Evolutionary conservation across 176 grass and related monocot species (phyloP).

Genomic region (Cocos nucifera): DNA sequence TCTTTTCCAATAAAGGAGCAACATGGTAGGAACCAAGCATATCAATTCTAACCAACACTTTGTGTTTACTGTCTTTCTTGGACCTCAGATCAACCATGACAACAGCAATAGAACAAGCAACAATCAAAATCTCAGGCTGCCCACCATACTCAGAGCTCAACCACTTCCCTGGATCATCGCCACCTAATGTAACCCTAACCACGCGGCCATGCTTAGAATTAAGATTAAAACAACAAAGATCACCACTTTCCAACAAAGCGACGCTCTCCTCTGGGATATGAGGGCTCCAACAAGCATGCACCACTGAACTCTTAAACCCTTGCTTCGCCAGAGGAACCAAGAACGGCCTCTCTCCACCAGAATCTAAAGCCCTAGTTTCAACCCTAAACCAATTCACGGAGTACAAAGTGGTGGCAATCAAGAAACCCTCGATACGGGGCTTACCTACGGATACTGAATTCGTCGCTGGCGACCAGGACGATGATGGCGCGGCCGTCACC

Average conservation of each 20-base stretch:
- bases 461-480: conserved; percentile 12
- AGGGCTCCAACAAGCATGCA: conserved; percentile 66
- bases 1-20: conserved; percentile 27
- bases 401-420: conserved; percentile 61
- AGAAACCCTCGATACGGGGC: conserved; percentile 36
- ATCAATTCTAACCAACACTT: conserved; percentile 39
- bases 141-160: conserved; percentile 69
- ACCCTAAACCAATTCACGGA: conserved; percentile 73
- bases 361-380: conserved; percentile 18
- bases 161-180: conserved; percentile 31
- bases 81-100: conserved; percentile 61
- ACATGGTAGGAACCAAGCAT: conserved; percentile 35
- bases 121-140: conserved; percentile 52
- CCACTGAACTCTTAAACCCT: conserved; percentile 32
- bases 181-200: conserved; percentile 31
- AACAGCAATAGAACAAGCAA: conserved; percentile 36
- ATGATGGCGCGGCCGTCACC: not conserved
- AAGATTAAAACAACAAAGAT: conserved; percentile 74
- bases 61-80: conserved; percentile 13
- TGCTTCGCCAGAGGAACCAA: conserved; percentile 41
- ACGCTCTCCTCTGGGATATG: conserved; percentile 48
- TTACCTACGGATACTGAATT: not conserved
- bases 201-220: conserved; percentile 30
- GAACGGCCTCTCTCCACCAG: conserved; percentile 8
- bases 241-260: conserved; percentile 51